phyloP scores from a whole-genome alignment of 306 rosid genomes.

The Astragalus glycyphyllos region DNA sequence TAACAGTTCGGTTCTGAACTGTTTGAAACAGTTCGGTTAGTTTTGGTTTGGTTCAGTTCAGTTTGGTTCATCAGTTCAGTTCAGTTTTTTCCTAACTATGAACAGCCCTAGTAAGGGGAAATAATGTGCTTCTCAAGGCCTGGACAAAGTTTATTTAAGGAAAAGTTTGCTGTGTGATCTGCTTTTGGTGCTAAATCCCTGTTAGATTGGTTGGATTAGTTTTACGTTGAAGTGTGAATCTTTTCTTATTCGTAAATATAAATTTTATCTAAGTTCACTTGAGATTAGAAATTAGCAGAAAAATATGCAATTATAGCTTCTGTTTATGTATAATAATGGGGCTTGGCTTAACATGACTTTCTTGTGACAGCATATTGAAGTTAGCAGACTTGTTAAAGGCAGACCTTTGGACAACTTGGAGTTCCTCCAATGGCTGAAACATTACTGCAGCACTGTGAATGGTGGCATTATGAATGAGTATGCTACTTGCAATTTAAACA shows the following conservation, averaged over 20 bases:
- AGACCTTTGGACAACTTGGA: slow-evolving; percentile 97
- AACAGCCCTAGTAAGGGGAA: too few relatives aligned
- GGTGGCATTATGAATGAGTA: slow-evolving; percentile 92
- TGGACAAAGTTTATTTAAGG: too few relatives aligned
- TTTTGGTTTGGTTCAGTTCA: too few relatives aligned
- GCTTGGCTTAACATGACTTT: slow-evolving; percentile 15
- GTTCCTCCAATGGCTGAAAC: slow-evolving; percentile 97
- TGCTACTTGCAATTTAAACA: slow-evolving; percentile 37
- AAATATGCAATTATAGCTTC: slow-evolving; percentile 8
- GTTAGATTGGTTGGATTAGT: slow-evolving; percentile 27
- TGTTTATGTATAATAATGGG: slow-evolving; percentile 31
- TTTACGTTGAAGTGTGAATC: not conserved
- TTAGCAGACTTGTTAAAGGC: slow-evolving; percentile 95
- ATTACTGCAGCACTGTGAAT: slow-evolving; percentile 89
- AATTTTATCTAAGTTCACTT: not conserved
- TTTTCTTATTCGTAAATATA: slow-evolving; percentile 3
- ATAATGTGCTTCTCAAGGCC: too few relatives aligned
- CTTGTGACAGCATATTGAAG: slow-evolving; percentile 82
- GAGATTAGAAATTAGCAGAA: slow-evolving; percentile 22
- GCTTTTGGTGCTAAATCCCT: slow-evolving; percentile 8
- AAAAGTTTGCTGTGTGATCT: slow-evolving; percentile 17
- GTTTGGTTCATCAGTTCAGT: too few relatives aligned
- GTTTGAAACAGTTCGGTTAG: too few relatives aligned
- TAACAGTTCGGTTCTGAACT: too few relatives aligned
- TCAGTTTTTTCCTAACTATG: too few relatives aligned